Evolutionary conservation across 1,284 basidiomycete genomes (phyloP).

Genomic region (Flammula alnicola): DNA sequence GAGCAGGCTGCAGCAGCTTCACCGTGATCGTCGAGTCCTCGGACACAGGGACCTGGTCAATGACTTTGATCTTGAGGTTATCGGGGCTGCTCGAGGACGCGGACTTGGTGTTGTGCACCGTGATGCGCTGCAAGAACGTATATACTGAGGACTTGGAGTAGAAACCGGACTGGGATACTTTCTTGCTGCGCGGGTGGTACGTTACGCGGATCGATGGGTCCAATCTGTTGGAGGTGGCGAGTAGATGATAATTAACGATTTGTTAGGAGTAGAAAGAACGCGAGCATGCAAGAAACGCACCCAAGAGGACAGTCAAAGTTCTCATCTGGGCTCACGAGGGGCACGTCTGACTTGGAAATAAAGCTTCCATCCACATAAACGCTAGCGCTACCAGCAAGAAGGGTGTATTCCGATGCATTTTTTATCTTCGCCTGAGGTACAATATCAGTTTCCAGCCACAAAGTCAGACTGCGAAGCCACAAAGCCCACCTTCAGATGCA

Average conservation of each 20-base stretch:
- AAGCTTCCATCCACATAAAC: conserved; percentile 44
- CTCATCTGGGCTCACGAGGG: conserved; percentile 34
- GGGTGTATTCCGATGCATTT: conserved; percentile 43
- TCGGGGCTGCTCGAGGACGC: conserved; percentile 7
- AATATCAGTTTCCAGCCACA: not conserved
- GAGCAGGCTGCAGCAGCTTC: conserved; percentile 27
- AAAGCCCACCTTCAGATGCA: conserved; percentile 36
- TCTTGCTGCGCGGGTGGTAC: conserved; percentile 35
- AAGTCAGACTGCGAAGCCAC: not conserved
- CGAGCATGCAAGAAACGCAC: too few species aligned
- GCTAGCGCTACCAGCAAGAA: conserved; percentile 36
- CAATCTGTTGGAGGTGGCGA: conserved; percentile 27
- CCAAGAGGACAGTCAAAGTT: conserved; percentile 40
- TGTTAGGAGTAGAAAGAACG: not conserved
- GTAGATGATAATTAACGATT: not conserved
- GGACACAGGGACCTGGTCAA: conserved; percentile 37
- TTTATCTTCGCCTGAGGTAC: conserved; percentile 38
- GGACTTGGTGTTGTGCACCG: conserved; percentile 33
- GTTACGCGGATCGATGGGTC: conserved; percentile 39
- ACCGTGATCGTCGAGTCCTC: conserved; percentile 32
- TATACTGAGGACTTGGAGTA: conserved; percentile 31
- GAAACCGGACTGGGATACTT: conserved; percentile 33
- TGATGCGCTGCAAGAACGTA: conserved; percentile 26
- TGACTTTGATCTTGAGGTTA: conserved; percentile 31
- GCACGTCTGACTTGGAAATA: conserved; percentile 34